A percentile compares a stretch with the other conserved stretches of the same genome.
Evolutionary conservation across 2,329 filamentous ascomycete genomes (phyloP).

Genomic region (Bipolaris sorokiniana): DNA sequence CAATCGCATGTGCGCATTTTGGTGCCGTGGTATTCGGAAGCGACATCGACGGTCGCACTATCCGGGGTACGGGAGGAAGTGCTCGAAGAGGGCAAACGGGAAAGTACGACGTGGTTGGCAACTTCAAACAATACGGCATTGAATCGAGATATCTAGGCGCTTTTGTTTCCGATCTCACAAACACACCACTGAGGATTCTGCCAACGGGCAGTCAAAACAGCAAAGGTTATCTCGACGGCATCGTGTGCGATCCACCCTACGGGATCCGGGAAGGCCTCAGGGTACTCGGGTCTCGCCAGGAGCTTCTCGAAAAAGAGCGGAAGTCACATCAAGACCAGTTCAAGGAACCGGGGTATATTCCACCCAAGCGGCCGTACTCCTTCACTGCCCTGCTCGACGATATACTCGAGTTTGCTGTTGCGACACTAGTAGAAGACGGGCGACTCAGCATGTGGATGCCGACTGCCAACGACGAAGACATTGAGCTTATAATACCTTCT

Average conservation of each 20-base stretch:
- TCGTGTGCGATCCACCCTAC: slow-evolving; percentile 95
- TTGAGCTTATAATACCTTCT: slow-evolving; percentile 75
- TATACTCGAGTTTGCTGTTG: slow-evolving; percentile 80
- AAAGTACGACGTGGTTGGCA: slow-evolving; percentile 64
- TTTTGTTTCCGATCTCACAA: slow-evolving; percentile 86
- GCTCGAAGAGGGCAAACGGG: slow-evolving; percentile 49
- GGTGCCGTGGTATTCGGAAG: slow-evolving; percentile 83
- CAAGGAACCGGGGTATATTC: slow-evolving; percentile 66
- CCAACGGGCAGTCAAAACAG: slow-evolving; percentile 10
- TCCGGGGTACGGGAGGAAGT: slow-evolving; percentile 69
- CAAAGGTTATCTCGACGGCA: slow-evolving; percentile 75
- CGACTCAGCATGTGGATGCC: slow-evolving; percentile 97
- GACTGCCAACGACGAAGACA: slow-evolving; percentile 67
- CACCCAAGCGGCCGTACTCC: slow-evolving; percentile 90
- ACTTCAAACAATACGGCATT: slow-evolving; percentile 85
- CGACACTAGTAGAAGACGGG: slow-evolving; percentile 77
- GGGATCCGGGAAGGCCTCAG: slow-evolving; percentile 90
- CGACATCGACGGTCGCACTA: slow-evolving; percentile 90
- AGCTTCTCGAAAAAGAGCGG: slow-evolving; percentile 31
- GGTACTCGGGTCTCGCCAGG: slow-evolving; percentile 78
- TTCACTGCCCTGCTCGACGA: slow-evolving; percentile 90
- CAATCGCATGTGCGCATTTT: slow-evolving; percentile 87
- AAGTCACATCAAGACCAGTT: slow-evolving; percentile 37
- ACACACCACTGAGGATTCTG: slow-evolving; percentile 69
- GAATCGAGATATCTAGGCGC: slow-evolving; percentile 71